phyloP scores from a whole-genome alignment of 2,329 filamentous ascomycete genomes.

The Chaetomium globosum region DNA sequence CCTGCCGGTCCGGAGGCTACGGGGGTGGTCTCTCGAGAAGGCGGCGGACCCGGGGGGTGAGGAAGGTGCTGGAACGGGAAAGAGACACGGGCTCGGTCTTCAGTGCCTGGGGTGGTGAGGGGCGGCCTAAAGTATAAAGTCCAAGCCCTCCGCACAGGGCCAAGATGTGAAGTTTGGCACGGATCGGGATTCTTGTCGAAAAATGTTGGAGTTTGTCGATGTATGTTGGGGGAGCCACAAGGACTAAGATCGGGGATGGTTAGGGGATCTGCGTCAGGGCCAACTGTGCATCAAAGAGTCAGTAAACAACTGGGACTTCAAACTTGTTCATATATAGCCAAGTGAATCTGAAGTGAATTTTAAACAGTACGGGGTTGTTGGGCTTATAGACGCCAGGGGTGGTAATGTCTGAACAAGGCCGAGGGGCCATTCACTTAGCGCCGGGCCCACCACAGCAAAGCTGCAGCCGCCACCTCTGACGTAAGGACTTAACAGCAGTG shows the following conservation, averaged over 20 bases:
- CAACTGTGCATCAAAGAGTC: not conserved
- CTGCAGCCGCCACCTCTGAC: slow-evolving; percentile 28
- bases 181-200: not conserved
- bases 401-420: slow-evolving; percentile 9
- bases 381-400: not conserved
- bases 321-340: not conserved
- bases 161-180: not conserved
- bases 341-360: not conserved
- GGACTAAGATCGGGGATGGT: not conserved
- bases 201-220: not conserved
- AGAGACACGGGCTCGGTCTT: not conserved
- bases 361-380: not conserved
- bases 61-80: slow-evolving; percentile 1
- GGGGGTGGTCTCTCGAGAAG: not conserved
- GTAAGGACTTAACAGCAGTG: slow-evolving; percentile 24
- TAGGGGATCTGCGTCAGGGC: not conserved
- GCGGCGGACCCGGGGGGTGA: not conserved
- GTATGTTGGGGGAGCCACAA: not conserved
- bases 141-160: not conserved
- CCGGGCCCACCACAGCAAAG: slow-evolving; percentile 14
- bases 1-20: not conserved
- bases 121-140: not conserved
- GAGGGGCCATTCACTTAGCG: slow-evolving; percentile 3
- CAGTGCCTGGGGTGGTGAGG: not conserved
- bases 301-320: not conserved